phyloP scores from a whole-genome alignment of 257 asterid genomes.

The Eucommia ulmoides region DNA sequence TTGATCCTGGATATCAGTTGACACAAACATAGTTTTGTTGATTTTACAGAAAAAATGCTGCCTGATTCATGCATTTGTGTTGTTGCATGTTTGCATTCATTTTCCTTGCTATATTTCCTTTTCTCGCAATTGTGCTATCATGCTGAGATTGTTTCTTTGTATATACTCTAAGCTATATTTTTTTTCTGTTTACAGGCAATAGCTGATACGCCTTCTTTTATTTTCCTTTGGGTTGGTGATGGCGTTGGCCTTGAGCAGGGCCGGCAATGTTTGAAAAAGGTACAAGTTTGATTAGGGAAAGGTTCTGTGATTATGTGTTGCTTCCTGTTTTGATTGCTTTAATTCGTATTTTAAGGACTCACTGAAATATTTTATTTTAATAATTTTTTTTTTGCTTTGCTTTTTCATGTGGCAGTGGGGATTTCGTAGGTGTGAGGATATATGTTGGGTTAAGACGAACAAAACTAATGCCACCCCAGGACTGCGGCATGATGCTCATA shows the following conservation, averaged over 20 bases:
- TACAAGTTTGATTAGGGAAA: constrained; percentile 3
- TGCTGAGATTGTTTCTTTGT: too few relatives aligned
- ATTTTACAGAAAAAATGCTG: too few relatives aligned
- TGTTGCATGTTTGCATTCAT: too few relatives aligned
- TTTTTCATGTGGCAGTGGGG: constrained; percentile 86
- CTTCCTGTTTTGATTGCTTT: too few relatives aligned
- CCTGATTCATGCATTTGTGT: too few relatives aligned
- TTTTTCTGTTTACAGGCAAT: constrained; percentile 48
- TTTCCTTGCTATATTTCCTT: too few relatives aligned
- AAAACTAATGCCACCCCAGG: constrained; percentile 92
- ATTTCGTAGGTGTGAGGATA: constrained; percentile 98
- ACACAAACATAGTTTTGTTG: too few relatives aligned
- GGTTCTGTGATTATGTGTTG: background rate
- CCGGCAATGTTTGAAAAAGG: constrained; percentile 96
- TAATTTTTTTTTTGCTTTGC: constrained; percentile 6
- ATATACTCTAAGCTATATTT: constrained; percentile 3
- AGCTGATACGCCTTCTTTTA: constrained; percentile 97
- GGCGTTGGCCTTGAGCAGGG: constrained; percentile 99
- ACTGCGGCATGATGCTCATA: constrained; percentile 93
- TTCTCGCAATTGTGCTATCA: too few relatives aligned
- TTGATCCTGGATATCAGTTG: too few relatives aligned
- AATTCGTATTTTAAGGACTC: too few relatives aligned
- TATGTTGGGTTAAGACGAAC: constrained; percentile 99
- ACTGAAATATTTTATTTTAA: too few relatives aligned
- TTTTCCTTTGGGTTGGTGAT: constrained; percentile 99